Conservation (phyloP, 2,329 filamentous ascomycete genomes). For the Hypoxylon sp. region DNA sequence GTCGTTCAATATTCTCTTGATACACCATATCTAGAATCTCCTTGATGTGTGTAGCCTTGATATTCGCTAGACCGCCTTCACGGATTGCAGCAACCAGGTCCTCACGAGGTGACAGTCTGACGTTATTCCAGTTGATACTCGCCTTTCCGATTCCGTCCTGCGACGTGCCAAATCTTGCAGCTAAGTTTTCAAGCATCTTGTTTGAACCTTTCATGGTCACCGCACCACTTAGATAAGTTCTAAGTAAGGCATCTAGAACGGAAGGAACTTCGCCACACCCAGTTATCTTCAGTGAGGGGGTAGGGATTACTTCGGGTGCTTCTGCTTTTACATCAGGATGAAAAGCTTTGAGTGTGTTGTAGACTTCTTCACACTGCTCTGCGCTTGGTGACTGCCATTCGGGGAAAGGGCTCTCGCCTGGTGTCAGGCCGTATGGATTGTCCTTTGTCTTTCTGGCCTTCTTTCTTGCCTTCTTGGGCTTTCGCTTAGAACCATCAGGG, state of each 20-base stretch:
- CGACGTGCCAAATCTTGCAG: constrained; percentile 72
- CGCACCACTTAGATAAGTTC: constrained; percentile 68
- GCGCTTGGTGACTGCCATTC: constrained; percentile 75
- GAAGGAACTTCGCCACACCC: constrained; percentile 74
- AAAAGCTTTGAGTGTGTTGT: constrained; percentile 72
- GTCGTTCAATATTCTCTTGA: constrained; percentile 70
- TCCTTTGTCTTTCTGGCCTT: constrained; percentile 52
- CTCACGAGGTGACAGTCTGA: constrained; percentile 70
- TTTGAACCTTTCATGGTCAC: constrained; percentile 69
- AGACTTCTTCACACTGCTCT: constrained; percentile 79
- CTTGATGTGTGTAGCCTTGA: constrained; percentile 82
- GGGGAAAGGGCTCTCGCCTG: constrained; percentile 76
- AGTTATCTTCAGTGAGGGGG: constrained; percentile 78
- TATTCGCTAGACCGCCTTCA: constrained; percentile 77
- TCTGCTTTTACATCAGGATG: constrained; percentile 74
- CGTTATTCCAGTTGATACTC: constrained; percentile 82
- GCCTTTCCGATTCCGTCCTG: constrained; percentile 76
- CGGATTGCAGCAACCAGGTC: constrained; percentile 80
- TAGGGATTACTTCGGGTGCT: constrained; percentile 75
- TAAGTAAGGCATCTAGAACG: constrained; percentile 67
- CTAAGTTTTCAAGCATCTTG: constrained; percentile 75
- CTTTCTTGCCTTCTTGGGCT: constrained; percentile 45
- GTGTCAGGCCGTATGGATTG: constrained; percentile 68
- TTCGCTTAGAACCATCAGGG: background rate
- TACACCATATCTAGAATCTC: constrained; percentile 80